These are phyloP conservation scores for Dacryopinax primogenitus DNA, from an alignment of 768 basidiomycete genomes.

Conservation along the genomic window DNA sequence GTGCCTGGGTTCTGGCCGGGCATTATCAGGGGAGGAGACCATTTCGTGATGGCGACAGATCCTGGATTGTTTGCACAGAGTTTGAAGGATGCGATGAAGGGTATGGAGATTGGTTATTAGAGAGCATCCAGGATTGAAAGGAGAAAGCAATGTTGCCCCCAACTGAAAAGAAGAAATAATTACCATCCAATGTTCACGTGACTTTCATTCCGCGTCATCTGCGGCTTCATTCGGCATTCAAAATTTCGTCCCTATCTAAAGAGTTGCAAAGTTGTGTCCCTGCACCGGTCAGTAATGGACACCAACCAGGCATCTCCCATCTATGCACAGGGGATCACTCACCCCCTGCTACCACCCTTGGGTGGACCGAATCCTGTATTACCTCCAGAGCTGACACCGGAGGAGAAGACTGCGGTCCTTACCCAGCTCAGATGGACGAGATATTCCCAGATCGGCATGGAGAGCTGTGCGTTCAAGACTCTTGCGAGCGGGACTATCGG, in stretches of 20 bases:
- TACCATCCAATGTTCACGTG: conserved; percentile 8
- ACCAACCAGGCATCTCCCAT: not conserved
- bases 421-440: conserved; percentile 69
- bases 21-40: not conserved
- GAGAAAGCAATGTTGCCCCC: too few species aligned
- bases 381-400: conserved; percentile 69
- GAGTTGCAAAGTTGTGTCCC: not conserved
- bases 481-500: conserved; percentile 70
- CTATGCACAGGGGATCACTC: not conserved
- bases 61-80: not conserved
- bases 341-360: not conserved
- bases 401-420: conserved; percentile 53
- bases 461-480: conserved; percentile 77
- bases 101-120: not conserved
- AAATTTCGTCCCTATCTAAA: not conserved
- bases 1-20: not conserved
- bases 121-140: too few species aligned
- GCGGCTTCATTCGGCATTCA: not conserved
- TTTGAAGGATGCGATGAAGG: not conserved
- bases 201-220: conserved; percentile 5
- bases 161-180: too few species aligned
- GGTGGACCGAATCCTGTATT: conserved; percentile 25
- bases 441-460: conserved; percentile 58
- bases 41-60: conserved; percentile 6
- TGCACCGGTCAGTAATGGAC: not conserved